Evolutionary conservation across 352 stramenopile genomes (phyloP), one percentile per base, ranked within the genome.

Genomic region (Phytophthora kernoviae): DNA sequence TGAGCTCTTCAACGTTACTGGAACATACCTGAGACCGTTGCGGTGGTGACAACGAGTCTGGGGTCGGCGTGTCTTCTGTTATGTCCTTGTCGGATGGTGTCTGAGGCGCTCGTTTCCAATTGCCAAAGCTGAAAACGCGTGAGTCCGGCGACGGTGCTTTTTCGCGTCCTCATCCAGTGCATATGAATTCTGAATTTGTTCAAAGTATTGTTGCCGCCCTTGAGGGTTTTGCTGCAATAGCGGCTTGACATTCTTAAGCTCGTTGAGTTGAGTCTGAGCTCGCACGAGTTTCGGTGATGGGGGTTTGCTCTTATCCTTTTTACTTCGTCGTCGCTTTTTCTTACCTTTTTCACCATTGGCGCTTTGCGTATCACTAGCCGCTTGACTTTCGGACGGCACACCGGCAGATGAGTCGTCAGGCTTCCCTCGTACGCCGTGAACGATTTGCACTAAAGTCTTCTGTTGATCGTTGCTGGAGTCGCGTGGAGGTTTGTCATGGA

Each of bases 111-210:
- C 48, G 62, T 30, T 54, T 32, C 51, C 66, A 66, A 18, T 54
- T 53, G n/a, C 74, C 65, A 44, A 73, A 62, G n/a, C 32, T 53
- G 33, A 68, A 63, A 15, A 74, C 60, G 21, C 56, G 43, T 1
- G 22, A 44, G 18, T 41, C 4, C 34, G 49, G 44, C 4, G 65
- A 56, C n/a, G n/a, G n/a, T n/a, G n/a, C 44, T 77, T 79, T 6
- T 53, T 68, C 7, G 41, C 59, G 10, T 72, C 58, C 36, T 84
- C 65, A 12, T 68, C 64, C 7, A 87, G 47, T 1, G 72, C 50
- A 21, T 83, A 84, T 4, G 74, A 74, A 22, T 77, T 72, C 41
- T 81, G 81, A 58, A 83, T 81, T 47, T 81, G 55, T 27, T 84
- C 74, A 62, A 81, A 84, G 22, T 83, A 54, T n/a, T 79, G 69